Base-by-base conservation (phyloP, 1,284 basidiomycete genomes). In the Puccinia hordei region DNA sequence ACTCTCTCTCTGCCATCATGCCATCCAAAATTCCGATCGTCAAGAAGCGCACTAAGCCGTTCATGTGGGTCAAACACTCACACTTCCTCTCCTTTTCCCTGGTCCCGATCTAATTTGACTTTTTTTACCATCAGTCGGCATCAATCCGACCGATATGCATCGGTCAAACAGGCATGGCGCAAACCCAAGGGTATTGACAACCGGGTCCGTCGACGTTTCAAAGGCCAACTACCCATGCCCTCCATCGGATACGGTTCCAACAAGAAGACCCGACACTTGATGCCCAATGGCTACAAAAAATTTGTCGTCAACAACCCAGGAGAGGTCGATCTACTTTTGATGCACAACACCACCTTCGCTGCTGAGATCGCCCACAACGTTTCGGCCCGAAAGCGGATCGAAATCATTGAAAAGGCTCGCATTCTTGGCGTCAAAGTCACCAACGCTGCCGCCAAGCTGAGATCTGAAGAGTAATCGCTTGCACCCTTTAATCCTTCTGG, bases 291-390 rank as follows among this genome's bases (percentile, higher is more conserved):
- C 83, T 89, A 93, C 86, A 96, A 94, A 89, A 95, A 95, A 87
- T 91, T 97, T 88, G 88, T 96, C 83, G 93, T 98, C 85, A 92
- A 90, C 89, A 98, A 97, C 88, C 89, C 92, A 81, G 90, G 91
- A 86, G 95, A 98, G 87, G 88, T 98, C 83, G 94, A 98, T 85
- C 90, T 98, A 84, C 91, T 98, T 82, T 88, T 98, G 81, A 95
- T 98, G 95, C 95, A 99, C 91, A 97, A 95, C 91, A 93, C 93
- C 89, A 92, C 89, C 85, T 99, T 93, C 87, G 92, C 95, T 82
- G 97, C 95, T 82, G 93, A 95, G 87, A 94, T 99, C 85, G 97
- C 97, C 81, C 95, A 98, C 90, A 93, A 92, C 86, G 95, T 99
- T 84, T 93, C 92, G 88, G 93, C 92, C 89, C 92, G 94, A 87